Percentiles rank a stretch among this genome's conserved stretches.
phyloP scores from a whole-genome alignment of 768 basidiomycete species.

The Obba rivulosa region DNA sequence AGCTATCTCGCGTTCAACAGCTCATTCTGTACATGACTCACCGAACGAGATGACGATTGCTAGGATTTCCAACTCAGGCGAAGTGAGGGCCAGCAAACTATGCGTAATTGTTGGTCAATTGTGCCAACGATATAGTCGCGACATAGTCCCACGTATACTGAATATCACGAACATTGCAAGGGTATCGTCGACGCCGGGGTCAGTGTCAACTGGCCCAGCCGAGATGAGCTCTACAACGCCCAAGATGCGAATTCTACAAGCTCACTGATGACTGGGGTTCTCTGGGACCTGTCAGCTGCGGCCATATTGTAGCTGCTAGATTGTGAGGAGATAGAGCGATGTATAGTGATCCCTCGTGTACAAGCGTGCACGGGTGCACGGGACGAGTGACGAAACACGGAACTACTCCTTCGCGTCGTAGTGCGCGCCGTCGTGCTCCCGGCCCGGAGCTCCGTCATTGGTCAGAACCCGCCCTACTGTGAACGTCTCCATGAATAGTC shows the following conservation, averaged over 20 bases:
- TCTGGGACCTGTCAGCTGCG: constrained; percentile 5
- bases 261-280: constrained; percentile 66
- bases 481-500: too few species aligned
- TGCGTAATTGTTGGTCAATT: neutral
- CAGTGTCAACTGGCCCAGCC: constrained; percentile 63
- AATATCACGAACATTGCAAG: constrained; percentile 59
- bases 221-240: neutral
- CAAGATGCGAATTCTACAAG: neutral
- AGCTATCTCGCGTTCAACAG: neutral
- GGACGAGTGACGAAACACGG: neutral
- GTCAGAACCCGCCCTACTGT: neutral
- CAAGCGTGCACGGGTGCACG: too few species aligned
- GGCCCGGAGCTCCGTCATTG: neutral
- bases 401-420: neutral
- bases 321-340: neutral
- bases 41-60: constrained; percentile 76
- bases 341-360: too few species aligned
- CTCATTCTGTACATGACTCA: constrained; percentile 26
- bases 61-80: constrained; percentile 77
- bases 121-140: neutral
- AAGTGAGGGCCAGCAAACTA: constrained; percentile 73
- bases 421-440: neutral
- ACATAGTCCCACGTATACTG: neutral
- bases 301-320: neutral
- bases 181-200: constrained; percentile 82